Conservation (phyloP, 768 basidiomycete genomes). For the Obba rivulosa region DNA sequence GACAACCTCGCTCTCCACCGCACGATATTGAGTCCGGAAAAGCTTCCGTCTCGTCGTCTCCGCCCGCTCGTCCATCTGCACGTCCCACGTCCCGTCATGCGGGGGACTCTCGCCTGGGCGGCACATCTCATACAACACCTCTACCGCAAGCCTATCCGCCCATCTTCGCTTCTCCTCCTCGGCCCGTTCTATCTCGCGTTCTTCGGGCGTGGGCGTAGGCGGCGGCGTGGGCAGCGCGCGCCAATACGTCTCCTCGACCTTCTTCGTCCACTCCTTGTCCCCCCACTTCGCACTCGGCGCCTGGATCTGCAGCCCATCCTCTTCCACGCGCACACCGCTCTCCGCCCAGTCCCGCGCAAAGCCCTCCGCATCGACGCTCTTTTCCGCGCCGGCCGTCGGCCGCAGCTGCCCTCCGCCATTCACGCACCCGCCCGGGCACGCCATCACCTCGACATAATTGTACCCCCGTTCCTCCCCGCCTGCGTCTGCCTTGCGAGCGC, state of each 20-base stretch:
- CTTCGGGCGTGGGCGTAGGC: slow-evolving; percentile 28
- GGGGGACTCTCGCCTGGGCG: slow-evolving; percentile 10
- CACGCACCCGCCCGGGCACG: slow-evolving; percentile 95
- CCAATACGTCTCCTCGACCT: slow-evolving; percentile 86
- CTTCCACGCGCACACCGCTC: slow-evolving; percentile 39
- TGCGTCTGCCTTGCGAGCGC: slow-evolving; percentile 21
- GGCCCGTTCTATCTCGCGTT: neutral
- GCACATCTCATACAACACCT: slow-evolving; percentile 39
- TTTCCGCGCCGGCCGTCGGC: slow-evolving; percentile 10
- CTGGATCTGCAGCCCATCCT: slow-evolving; percentile 12
- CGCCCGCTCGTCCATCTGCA: slow-evolving; percentile 35
- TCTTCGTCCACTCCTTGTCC: slow-evolving; percentile 74
- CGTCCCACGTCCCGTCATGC: slow-evolving; percentile 22
- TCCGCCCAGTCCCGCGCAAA: slow-evolving; percentile 58
- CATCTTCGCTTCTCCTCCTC: neutral
- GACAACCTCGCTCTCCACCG: slow-evolving; percentile 80
- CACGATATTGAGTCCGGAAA: slow-evolving; percentile 77
- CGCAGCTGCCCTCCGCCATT: slow-evolving; percentile 91
- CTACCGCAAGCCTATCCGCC: slow-evolving; percentile 34
- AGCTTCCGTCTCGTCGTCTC: slow-evolving; percentile 39
- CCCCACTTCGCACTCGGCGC: slow-evolving; percentile 65
- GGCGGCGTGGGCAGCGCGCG: slow-evolving; percentile 41
- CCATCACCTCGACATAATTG: slow-evolving; percentile 98
- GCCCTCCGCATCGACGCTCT: slow-evolving; percentile 53
- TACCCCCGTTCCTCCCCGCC: slow-evolving; percentile 47